Evolutionary conservation across 225 moss, liverwort and hornwort species (phyloP).

Genomic region (Polytrichum formosum): DNA sequence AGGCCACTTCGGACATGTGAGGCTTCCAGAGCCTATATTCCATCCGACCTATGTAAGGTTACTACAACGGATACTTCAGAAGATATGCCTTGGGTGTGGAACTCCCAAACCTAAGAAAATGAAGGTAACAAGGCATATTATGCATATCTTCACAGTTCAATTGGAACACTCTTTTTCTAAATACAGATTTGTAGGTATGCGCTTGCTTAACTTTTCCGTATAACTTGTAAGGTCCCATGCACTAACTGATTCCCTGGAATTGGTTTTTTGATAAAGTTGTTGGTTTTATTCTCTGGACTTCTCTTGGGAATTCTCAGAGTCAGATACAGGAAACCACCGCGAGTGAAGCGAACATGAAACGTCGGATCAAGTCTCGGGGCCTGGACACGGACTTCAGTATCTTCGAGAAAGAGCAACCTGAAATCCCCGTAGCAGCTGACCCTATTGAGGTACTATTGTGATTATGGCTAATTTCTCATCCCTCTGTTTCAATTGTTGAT

Average conservation of each 20-base stretch:
- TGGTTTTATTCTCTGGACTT: too few species aligned
- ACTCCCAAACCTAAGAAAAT: neutral
- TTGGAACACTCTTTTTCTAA: neutral
- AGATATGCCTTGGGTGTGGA: neutral
- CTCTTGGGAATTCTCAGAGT: too few species aligned
- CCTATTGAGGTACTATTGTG: neutral
- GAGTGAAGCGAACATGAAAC: conserved; percentile 15
- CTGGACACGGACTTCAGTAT: conserved; percentile 4
- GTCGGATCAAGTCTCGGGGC: conserved; percentile 9
- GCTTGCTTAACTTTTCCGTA: neutral
- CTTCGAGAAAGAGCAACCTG: conserved; percentile 10
- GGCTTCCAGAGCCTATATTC: conserved; percentile 3
- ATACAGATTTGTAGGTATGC: neutral
- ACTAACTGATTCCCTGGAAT: neutral
- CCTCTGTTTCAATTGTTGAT: neutral
- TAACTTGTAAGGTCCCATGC: too few species aligned
- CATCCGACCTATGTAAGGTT: neutral
- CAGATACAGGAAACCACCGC: neutral
- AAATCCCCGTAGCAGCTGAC: conserved; percentile 7
- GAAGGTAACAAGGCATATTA: too few species aligned
- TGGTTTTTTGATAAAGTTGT: neutral
- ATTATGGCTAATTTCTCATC: neutral
- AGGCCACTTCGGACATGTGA: conserved; percentile 4
- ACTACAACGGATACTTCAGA: neutral
- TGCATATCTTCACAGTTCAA: neutral